These are phyloP conservation scores for Cladochytrium replicatum DNA, from an alignment of 192 early-diverging fungal genomes.

Conservation along the genomic window DNA sequence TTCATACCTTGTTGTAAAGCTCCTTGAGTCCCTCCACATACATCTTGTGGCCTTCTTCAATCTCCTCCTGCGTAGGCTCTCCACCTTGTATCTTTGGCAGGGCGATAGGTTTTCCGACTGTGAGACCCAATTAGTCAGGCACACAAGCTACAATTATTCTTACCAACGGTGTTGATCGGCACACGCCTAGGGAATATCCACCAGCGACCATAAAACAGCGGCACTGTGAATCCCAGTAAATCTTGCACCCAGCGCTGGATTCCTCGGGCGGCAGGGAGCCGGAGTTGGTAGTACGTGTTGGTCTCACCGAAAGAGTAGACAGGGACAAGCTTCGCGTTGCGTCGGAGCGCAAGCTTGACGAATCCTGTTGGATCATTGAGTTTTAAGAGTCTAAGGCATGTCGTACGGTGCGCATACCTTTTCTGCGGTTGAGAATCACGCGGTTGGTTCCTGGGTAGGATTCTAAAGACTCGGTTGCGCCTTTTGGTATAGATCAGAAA, in stretches of 20 bases:
- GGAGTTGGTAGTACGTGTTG: too few species aligned
- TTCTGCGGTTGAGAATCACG: too few species aligned
- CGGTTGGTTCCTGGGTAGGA: too few species aligned
- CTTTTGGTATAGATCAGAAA: too few species aligned
- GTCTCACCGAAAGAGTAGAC: constrained; percentile 92
- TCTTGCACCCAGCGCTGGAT: too few species aligned
- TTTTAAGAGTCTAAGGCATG: too few species aligned
- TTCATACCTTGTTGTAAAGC: not conserved
- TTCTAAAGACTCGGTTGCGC: too few species aligned
- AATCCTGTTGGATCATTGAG: constrained; percentile 81
- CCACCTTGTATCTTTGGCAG: not conserved
- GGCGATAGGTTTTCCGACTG: constrained; percentile 1
- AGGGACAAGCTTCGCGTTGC: constrained; percentile 76
- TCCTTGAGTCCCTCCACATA: not conserved
- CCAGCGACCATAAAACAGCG: not conserved
- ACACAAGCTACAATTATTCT: not conserved
- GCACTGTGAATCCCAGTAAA: not conserved
- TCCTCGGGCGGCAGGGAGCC: too few species aligned
- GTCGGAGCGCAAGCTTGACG: constrained; percentile 74
- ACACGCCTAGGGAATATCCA: not conserved
- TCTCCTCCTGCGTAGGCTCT: constrained; percentile 5
- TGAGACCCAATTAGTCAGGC: not conserved
- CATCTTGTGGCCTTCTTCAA: not conserved
- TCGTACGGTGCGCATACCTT: too few species aligned
- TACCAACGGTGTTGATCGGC: not conserved